Evolutionary conservation across 1,284 basidiomycete species (phyloP), one percentile per base, ranked within the genome.

Genomic region (Ceratorhiza oryzae-sativae): DNA sequence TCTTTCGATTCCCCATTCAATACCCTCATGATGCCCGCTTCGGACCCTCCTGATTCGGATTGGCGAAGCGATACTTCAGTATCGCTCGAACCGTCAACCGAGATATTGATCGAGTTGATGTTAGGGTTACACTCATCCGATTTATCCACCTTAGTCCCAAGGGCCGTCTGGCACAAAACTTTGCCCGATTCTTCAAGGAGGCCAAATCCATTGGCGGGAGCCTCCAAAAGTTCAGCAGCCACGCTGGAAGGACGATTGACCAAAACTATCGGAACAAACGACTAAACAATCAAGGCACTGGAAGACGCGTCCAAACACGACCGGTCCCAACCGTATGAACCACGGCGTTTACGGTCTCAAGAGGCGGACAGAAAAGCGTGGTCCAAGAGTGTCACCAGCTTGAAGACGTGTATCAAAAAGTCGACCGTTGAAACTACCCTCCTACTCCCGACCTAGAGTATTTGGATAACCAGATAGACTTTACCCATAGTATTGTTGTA

Each of bases 211-310:
- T 60, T 4, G 60, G 67, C 18, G 25, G 73, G 25, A 61, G 58
- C 25, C 42, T 73, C n/a, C 73, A 73, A 34, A 59, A 68, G 15
- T 55, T 73, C 18, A 51, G 73, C 27, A 27, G 71, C 18, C 68
- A 61, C 3, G 71, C 72, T 36, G 73, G 73, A 1, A 71, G 73
- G 32, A 41, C 71, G 13, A 60, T 73, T n/a, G 73, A 73, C 58
- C 58, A 48, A 25, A 65, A 39, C 72, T 12, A 23, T 73, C 6
- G 71, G 59, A 9, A 72, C 72, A 60, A 71, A 73, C 30, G 73
- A 72, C 25, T 72, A 65, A 18, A 60, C 65, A 18, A 27, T 59
- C 30, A 32, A 62, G 18, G 12, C 63, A 9, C 71, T 72, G 6
- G 59, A 65, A 39, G 30, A 41, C 32, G 63, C 71, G 1, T 39